Evolutionary conservation across 2,329 filamentous ascomycete species (phyloP).

Genomic region (Lachnellula occidentalis): DNA sequence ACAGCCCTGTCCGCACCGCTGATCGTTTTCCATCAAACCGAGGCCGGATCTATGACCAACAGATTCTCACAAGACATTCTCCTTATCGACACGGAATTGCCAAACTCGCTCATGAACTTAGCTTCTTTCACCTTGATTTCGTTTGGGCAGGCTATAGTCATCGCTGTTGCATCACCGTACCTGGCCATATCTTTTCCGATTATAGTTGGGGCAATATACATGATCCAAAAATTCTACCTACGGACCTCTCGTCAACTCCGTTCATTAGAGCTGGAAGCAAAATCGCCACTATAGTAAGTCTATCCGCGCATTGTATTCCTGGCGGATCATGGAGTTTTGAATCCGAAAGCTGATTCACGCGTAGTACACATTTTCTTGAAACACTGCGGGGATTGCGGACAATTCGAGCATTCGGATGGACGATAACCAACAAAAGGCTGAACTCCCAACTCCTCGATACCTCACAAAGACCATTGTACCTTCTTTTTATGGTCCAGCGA

Average conservation of each 20-base stretch:
- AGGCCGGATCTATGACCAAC: constrained; percentile 33
- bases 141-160: background rate
- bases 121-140: background rate
- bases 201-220: constrained; percentile 32
- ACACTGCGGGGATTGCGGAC: constrained; percentile 38
- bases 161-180: background rate
- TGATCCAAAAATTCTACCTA: constrained; percentile 37
- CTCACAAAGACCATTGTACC: constrained; percentile 51
- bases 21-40: constrained; percentile 28
- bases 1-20: constrained; percentile 21
- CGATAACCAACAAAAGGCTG: constrained; percentile 32
- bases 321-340: too few relatives aligned
- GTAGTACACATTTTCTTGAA: constrained; percentile 36
- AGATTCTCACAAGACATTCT: constrained; percentile 38
- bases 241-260: constrained; percentile 42
- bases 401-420: constrained; percentile 39
- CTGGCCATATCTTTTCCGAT: background rate
- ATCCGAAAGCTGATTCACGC: too few relatives aligned
- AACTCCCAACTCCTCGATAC: constrained; percentile 44
- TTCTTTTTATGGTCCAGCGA: constrained; percentile 49
- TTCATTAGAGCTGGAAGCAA: constrained; percentile 39
- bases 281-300: constrained; percentile 36
- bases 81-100: constrained; percentile 20
- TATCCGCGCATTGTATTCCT: too few relatives aligned
- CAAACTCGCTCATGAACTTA: constrained; percentile 26